Evolutionary conservation across 352 stramenopile species (phyloP).

Genomic region (Phytophthora podocarpi): DNA sequence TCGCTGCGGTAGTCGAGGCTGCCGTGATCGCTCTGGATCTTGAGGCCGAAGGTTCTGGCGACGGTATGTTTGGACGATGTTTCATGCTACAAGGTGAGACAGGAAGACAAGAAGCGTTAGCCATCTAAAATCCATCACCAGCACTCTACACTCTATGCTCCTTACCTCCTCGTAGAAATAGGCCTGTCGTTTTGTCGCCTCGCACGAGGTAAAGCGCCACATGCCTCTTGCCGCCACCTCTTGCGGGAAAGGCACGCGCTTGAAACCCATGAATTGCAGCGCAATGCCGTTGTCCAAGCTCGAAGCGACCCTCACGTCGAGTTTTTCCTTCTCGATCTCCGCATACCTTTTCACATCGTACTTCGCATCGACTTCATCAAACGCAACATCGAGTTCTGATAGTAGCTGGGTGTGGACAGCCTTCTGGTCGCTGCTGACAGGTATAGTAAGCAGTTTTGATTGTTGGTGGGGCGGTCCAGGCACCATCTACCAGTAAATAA

Average conservation of each 20-base stretch:
- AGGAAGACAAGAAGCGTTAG: background rate
- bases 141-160: too few species aligned
- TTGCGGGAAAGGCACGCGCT: conserved; percentile 38
- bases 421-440: conserved; percentile 22
- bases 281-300: conserved; percentile 29
- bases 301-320: conserved; percentile 32
- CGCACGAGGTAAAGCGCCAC: conserved; percentile 46
- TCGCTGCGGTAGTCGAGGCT: conserved; percentile 47
- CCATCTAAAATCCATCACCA: background rate
- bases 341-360: conserved; percentile 30
- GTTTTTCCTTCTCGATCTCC: conserved; percentile 20
- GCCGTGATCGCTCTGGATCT: conserved; percentile 38
- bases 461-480: conserved; percentile 3
- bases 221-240: conserved; percentile 35
- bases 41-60: conserved; percentile 34
- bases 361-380: conserved; percentile 28
- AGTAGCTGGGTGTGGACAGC: conserved; percentile 31
- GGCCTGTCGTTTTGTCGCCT: conserved; percentile 24
- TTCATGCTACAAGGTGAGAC: conserved; percentile 19
- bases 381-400: conserved; percentile 22
- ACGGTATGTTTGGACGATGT: conserved; percentile 26
- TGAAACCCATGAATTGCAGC: conserved; percentile 38
- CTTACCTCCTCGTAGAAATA: conserved; percentile 47
- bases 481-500: conserved; percentile 6
- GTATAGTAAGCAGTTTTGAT: conserved; percentile 25